A percentile compares a stretch with the other conserved stretches of the same genome.
Conservation (phyloP, 495 filamentous ascomycete species). For the Penicillium taxi region DNA sequence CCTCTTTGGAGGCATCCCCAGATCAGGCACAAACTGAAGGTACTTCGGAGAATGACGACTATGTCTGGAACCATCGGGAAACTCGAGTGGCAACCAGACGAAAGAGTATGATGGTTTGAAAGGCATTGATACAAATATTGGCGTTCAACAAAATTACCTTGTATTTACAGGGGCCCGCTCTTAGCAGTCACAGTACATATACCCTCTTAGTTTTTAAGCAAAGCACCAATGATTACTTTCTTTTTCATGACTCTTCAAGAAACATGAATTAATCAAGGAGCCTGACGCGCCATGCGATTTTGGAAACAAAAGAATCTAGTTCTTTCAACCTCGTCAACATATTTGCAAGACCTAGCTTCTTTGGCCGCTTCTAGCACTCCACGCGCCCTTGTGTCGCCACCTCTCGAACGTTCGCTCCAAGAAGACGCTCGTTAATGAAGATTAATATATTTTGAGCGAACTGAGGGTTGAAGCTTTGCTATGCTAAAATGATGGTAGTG, state of each 20-base stretch:
- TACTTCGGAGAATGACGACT: conserved; percentile 19
- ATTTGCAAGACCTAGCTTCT: no score
- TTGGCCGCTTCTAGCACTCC: no score
- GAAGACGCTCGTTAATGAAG: no score
- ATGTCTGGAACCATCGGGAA: conserved; percentile 12
- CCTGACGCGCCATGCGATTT: no score
- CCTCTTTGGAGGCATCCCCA: background rate
- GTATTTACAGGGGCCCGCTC: conserved; percentile 6
- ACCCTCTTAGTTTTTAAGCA: conserved; percentile 8
- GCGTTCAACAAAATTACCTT: conserved; percentile 4
- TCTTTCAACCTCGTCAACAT: no score
- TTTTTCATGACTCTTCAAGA: conserved; percentile 1
- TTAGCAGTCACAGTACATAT: conserved; percentile 20
- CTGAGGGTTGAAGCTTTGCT: no score
- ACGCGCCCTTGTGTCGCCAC: no score
- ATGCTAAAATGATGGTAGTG: no score
- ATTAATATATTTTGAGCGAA: no score
- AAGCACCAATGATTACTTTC: conserved; percentile 1
- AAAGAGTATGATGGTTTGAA: conserved; percentile 47
- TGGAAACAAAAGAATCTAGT: no score
- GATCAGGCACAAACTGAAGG: conserved; percentile 18
- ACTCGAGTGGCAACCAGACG: conserved; percentile 36
- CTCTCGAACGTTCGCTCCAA: no score
- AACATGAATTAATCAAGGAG: no score
- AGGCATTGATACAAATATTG: background rate